These are phyloP conservation scores for Colletotrichum sp. DNA, from an alignment of 2,329 filamentous ascomycete genomes.

Conservation along the genomic window DNA sequence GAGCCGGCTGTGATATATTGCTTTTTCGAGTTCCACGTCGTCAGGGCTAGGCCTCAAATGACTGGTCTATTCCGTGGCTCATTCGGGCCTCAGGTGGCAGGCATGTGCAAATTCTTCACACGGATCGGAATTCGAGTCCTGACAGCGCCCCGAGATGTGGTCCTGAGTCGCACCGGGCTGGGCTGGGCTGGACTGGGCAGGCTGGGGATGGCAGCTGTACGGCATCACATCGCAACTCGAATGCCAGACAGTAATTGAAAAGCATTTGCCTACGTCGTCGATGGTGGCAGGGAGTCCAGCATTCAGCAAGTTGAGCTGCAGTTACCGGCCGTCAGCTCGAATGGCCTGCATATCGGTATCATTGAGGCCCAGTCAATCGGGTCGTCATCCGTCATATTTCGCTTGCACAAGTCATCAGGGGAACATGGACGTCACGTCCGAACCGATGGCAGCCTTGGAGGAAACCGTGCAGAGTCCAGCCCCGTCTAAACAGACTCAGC, in stretches of 20 bases:
- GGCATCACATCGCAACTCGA: background rate
- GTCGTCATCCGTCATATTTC: slow-evolving; percentile 17
- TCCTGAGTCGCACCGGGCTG: background rate
- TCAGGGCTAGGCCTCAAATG: background rate
- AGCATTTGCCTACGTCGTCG: background rate
- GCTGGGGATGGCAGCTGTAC: background rate
- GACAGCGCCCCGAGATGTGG: background rate
- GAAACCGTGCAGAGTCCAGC: background rate
- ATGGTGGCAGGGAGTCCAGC: background rate
- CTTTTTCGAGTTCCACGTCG: slow-evolving; percentile 11
- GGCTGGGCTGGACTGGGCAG: background rate
- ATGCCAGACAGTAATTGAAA: background rate
- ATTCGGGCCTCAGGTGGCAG: background rate
- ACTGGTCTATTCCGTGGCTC: background rate
- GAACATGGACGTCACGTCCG: background rate
- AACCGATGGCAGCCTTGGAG: background rate
- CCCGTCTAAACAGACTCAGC: background rate
- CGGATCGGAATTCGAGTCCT: background rate
- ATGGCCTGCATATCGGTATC: slow-evolving; percentile 4
- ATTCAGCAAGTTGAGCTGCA: background rate
- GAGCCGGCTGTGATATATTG: slow-evolving; percentile 9
- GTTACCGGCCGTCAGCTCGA: background rate
- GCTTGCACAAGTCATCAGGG: background rate
- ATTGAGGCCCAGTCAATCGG: slow-evolving; percentile 9
- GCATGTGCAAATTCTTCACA: slow-evolving; percentile 14